Conservation (phyloP, 2,329 filamentous ascomycete species). For the Reticulascus tulasneorum region DNA sequence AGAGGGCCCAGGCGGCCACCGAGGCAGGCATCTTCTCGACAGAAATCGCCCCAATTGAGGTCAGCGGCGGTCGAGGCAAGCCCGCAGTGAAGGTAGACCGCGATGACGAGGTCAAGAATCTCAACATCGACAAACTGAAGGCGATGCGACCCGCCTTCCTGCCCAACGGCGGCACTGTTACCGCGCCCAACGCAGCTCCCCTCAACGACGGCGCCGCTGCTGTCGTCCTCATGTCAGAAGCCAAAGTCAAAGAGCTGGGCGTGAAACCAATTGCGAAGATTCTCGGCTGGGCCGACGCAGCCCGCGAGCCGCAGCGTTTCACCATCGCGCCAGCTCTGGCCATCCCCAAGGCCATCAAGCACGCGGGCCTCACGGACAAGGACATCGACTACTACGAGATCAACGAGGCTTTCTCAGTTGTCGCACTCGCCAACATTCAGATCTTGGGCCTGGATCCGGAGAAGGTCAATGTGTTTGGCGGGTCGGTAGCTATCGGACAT, state of each 20-base stretch:
- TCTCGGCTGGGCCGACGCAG: conserved; percentile 94
- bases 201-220: conserved; percentile 94
- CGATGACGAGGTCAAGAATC: conserved; percentile 96
- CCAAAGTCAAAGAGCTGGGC: conserved; percentile 85
- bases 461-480: conserved; percentile 93
- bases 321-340: conserved; percentile 90
- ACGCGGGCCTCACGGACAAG: conserved; percentile 75
- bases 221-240: conserved; percentile 88
- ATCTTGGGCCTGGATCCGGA: conserved; percentile 73
- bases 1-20: conserved; percentile 84
- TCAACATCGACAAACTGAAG: conserved; percentile 78
- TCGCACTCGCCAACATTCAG: conserved; percentile 95
- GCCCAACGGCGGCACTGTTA: conserved; percentile 80
- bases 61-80: conserved; percentile 87
- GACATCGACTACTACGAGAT: conserved; percentile 94
- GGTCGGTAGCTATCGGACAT: conserved; percentile 93
- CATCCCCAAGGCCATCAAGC: conserved; percentile 95
- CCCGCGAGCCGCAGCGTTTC: conserved; percentile 88
- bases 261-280: conserved; percentile 95
- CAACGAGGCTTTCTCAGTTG: conserved; percentile 98
- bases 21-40: conserved; percentile 74
- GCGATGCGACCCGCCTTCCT: conserved; percentile 81
- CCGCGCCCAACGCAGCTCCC: conserved; percentile 92
- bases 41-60: conserved; percentile 87
- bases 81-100: conserved; percentile 73